Evolutionary conservation across 2,329 filamentous ascomycete species (phyloP).

Genomic region (Coniosporium tulheliwenetii): DNA sequence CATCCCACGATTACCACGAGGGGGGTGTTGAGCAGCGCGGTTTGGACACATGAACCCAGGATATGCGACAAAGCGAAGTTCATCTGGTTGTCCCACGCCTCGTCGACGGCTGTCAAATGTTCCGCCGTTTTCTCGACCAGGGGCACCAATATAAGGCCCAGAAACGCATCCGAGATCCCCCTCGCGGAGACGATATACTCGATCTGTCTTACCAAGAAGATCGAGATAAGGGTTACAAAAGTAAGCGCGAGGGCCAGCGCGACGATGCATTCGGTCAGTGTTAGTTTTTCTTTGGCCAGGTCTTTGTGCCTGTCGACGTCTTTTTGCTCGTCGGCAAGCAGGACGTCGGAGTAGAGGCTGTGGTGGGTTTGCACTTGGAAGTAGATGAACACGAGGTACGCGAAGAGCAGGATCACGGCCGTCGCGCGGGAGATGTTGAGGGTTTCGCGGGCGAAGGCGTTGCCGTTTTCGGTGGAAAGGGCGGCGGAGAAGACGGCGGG

Average conservation of each 20-base stretch:
- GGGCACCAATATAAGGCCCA: constrained; percentile 62
- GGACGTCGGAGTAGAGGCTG: constrained; percentile 60
- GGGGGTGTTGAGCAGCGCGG: constrained; percentile 74
- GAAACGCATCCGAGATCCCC: constrained; percentile 39
- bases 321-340: constrained; percentile 52
- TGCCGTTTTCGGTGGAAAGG: constrained; percentile 9
- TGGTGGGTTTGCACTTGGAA: constrained; percentile 68
- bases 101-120: constrained; percentile 69
- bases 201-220: constrained; percentile 64
- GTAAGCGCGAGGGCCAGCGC: constrained; percentile 49
- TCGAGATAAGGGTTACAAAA: constrained; percentile 58
- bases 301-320: constrained; percentile 51
- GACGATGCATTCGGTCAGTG: constrained; percentile 54
- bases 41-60: constrained; percentile 76
- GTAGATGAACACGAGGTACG: constrained; percentile 46
- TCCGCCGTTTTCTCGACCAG: constrained; percentile 77
- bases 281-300: constrained; percentile 49
- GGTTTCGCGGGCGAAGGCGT: constrained; percentile 32
- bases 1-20: constrained; percentile 73
- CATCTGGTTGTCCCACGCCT: constrained; percentile 63
- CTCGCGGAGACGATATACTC: constrained; percentile 37
- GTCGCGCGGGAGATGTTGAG: constrained; percentile 55
- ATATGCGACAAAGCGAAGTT: constrained; percentile 78
- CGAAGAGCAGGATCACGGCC: constrained; percentile 53
- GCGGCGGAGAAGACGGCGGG: constrained; percentile 38